Evolutionary conservation across 2,329 filamentous ascomycete species (phyloP).

Genomic region (Cladophialophora bantiana): DNA sequence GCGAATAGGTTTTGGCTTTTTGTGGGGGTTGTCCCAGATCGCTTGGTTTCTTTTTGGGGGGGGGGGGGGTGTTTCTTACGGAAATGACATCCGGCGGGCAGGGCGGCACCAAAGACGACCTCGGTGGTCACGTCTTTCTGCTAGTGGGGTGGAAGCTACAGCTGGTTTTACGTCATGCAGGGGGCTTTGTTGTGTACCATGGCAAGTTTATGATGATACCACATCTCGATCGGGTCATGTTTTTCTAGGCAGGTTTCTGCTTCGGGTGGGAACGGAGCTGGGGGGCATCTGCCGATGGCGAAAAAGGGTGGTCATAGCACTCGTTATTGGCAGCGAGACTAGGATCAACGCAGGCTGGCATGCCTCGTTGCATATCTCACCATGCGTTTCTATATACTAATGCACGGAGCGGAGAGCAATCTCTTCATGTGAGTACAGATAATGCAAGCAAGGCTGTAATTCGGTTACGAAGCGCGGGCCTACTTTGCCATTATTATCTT

Average conservation of each 20-base stretch:
- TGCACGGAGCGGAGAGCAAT: conserved; percentile 14
- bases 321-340: conserved; percentile 1
- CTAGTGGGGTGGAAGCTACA: conserved; percentile 7
- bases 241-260: conserved; percentile 9
- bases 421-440: conserved; percentile 1
- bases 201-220: conserved; percentile 22
- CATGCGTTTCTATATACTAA: conserved; percentile 17
- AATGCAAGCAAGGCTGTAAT: neutral
- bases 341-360: conserved; percentile 22
- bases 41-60: neutral
- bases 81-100: conserved; percentile 10
- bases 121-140: conserved; percentile 4
- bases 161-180: neutral
- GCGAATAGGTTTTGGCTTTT: conserved; percentile 17
- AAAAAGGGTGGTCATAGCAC: conserved; percentile 10
- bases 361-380: conserved; percentile 17
- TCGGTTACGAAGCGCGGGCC: neutral
- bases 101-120: neutral
- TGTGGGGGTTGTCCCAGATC: neutral
- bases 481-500: neutral
- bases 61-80: too few species aligned
- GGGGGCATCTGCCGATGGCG: conserved; percentile 13
- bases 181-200: conserved; percentile 13
- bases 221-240: conserved; percentile 14
- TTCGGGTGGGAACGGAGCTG: conserved; percentile 12